Evolutionary conservation across 2,329 filamentous ascomycete species (phyloP).

Genomic region (Rhinocladiella mackenziei): DNA sequence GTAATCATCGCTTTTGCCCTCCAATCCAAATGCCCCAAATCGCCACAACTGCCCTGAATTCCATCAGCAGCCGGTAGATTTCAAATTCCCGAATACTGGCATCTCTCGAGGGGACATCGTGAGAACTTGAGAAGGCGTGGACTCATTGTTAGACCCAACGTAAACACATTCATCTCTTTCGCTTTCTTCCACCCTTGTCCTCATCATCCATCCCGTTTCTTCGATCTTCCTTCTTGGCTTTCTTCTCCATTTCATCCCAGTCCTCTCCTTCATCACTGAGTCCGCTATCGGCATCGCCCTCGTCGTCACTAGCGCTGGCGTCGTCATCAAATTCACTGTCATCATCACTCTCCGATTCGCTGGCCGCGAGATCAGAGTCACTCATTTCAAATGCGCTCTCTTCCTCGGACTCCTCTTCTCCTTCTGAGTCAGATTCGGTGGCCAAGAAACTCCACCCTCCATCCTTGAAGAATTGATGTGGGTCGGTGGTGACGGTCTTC

Average conservation of each 20-base stretch:
- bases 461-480: constrained; percentile 90
- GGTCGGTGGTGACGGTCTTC: constrained; percentile 94
- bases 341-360: constrained; percentile 71
- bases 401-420: constrained; percentile 70
- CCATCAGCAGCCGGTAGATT: no score
- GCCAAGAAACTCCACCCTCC: constrained; percentile 93
- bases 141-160: no score
- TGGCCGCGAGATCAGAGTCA: constrained; percentile 70
- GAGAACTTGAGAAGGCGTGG: no score
- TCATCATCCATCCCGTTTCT: constrained; percentile 39
- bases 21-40: no score
- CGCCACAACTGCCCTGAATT: no score
- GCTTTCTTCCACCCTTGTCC: constrained; percentile 50
- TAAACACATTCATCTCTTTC: constrained; percentile 28
- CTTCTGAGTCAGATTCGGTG: constrained; percentile 82
- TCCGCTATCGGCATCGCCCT: constrained; percentile 39
- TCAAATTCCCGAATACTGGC: no score
- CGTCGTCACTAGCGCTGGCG: constrained; percentile 63
- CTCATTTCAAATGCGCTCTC: constrained; percentile 90
- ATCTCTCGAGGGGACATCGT: no score
- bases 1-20: no score
- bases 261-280: constrained; percentile 35
- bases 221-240: constrained; percentile 32
- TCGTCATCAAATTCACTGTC: constrained; percentile 93
- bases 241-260: constrained; percentile 33